phyloP scores from a whole-genome alignment of 768 basidiomycete genomes.

The Pleurotus salmoneostramineus region DNA sequence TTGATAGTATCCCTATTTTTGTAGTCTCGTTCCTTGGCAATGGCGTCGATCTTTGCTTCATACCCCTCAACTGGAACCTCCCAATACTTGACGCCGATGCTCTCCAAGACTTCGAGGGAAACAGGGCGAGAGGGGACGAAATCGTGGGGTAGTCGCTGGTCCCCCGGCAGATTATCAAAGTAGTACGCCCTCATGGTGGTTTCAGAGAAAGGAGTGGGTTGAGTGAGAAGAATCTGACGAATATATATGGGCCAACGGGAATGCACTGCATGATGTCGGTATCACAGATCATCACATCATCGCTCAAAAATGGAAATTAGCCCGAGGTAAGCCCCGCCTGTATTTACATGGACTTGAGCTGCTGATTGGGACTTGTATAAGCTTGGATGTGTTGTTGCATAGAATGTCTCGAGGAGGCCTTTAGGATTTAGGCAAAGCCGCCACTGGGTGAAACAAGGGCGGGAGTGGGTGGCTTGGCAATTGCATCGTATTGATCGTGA shows the following conservation, averaged over 20 bases:
- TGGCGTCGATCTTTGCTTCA: constrained; percentile 49
- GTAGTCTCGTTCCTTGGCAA: constrained; percentile 71
- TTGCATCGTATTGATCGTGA: no score
- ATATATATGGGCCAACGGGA: not conserved
- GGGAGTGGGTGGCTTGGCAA: no score
- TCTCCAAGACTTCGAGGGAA: constrained; percentile 38
- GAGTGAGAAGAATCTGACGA: not conserved
- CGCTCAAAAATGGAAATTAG: not conserved
- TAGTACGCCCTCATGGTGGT: constrained; percentile 68
- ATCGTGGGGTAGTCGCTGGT: constrained; percentile 82
- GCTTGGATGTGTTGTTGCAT: no score
- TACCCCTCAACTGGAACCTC: constrained; percentile 60
- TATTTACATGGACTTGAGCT: no score
- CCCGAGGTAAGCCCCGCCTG: no score
- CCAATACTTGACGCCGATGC: constrained; percentile 67
- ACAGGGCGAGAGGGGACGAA: constrained; percentile 56
- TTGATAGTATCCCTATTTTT: constrained; percentile 82
- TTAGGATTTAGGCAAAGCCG: no score
- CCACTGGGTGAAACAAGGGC: no score
- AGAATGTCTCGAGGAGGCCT: no score
- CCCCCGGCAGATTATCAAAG: constrained; percentile 70
- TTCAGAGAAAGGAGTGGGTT: no score
- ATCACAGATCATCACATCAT: not conserved
- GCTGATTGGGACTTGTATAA: no score
- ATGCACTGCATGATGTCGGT: not conserved